Evolutionary conservation across 148 eudicot species (phyloP).

Genomic region (Nepenthes gracilis): DNA sequence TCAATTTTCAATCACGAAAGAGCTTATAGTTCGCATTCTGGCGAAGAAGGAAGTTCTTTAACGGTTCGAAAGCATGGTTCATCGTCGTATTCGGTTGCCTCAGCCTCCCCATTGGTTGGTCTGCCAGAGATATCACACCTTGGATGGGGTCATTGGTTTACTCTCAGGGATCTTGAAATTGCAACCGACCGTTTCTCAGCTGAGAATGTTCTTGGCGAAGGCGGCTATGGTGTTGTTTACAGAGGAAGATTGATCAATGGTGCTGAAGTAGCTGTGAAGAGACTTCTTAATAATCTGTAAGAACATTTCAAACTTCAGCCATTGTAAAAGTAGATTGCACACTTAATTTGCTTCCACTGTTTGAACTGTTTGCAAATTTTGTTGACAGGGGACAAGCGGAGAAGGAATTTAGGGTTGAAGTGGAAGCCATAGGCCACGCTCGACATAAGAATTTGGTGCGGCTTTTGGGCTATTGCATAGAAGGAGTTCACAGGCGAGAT

Average conservation of each 20-base stretch:
- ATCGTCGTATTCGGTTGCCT: constrained; percentile 20
- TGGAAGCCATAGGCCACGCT: constrained; percentile 89
- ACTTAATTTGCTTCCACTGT: background rate
- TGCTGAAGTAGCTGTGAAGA: constrained; percentile 66
- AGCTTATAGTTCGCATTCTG: constrained; percentile 41
- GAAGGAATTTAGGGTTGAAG: constrained; percentile 89
- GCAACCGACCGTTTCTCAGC: constrained; percentile 66
- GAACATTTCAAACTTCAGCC: background rate
- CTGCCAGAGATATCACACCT: constrained; percentile 74
- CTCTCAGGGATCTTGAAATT: constrained; percentile 61
- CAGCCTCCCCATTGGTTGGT: constrained; percentile 59
- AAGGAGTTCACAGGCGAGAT: constrained; percentile 73
- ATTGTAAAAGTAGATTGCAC: background rate
- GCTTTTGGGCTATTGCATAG: constrained; percentile 87
- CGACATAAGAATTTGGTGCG: constrained; percentile 86
- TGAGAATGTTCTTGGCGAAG: constrained; percentile 69
- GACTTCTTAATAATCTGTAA: constrained; percentile 69
- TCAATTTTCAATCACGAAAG: constrained; percentile 63
- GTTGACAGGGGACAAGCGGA: constrained; percentile 74
- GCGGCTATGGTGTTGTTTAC: constrained; percentile 86
- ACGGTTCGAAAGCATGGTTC: constrained; percentile 12
- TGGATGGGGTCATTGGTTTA: constrained; percentile 94
- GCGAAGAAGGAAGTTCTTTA: constrained; percentile 29
- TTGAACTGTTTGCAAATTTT: background rate
- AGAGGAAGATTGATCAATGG: constrained; percentile 60